Percentiles rank a stretch among this genome's conserved stretches.
These are phyloP conservation scores for Candida chauliodis DNA, from an alignment of 805 yeast species.

Conservation along the genomic window DNA sequence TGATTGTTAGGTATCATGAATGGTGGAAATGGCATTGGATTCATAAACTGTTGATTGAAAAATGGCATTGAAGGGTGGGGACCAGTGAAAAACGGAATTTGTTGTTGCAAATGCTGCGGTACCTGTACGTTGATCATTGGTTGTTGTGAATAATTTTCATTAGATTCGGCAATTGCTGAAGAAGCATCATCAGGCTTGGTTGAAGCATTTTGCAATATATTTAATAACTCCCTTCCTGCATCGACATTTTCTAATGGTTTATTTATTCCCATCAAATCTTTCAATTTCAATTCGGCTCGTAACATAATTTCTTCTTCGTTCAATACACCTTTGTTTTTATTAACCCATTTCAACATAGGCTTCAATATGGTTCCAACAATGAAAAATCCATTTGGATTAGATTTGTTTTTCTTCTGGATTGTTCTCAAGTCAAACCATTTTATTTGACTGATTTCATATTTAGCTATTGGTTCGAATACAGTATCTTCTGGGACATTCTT, in stretches of 20 bases:
- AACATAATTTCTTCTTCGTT: conserved; percentile 58
- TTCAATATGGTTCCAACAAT: conserved; percentile 48
- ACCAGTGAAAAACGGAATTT: conserved; percentile 17
- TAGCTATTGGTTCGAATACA: conserved; percentile 73
- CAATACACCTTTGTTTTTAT: conserved; percentile 44
- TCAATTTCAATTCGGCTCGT: conserved; percentile 64
- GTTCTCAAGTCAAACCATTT: conserved; percentile 67
- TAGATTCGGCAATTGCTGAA: not conserved
- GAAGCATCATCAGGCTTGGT: conserved; percentile 7
- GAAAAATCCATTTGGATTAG: conserved; percentile 36
- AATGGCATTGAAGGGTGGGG: conserved; percentile 16
- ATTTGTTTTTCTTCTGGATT: conserved; percentile 39
- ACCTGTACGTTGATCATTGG: conserved; percentile 12
- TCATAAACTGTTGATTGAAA: conserved; percentile 8
- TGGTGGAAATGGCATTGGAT: conserved; percentile 8
- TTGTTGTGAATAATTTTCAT: not conserved
- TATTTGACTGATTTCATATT: conserved; percentile 83
- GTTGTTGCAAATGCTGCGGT: conserved; percentile 31
- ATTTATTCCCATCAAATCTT: conserved; percentile 56
- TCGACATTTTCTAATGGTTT: conserved; percentile 37
- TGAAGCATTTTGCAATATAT: conserved; percentile 48
- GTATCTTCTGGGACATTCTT: conserved; percentile 74
- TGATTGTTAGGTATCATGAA: conserved; percentile 11
- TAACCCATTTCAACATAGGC: conserved; percentile 54
- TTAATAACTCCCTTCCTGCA: conserved; percentile 75